Percentiles rank a stretch among this genome's conserved stretches.
Conservation (phyloP, 169 alveolate species). For the Cryptosporidium canis region DNA sequence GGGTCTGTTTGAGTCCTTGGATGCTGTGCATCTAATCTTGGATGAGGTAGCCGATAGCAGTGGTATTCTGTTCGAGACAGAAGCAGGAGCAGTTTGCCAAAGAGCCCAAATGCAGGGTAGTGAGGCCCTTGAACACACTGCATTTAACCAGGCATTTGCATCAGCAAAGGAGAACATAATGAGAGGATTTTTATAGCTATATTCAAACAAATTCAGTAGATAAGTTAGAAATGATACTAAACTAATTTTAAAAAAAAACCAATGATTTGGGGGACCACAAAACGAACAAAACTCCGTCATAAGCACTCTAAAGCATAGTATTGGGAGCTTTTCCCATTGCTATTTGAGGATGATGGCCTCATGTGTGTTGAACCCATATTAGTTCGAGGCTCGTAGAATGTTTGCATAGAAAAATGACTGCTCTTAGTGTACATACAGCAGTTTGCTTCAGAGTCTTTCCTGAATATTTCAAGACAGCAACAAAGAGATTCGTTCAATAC, state of each 20-base stretch:
- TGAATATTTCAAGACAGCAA: constrained; percentile 57
- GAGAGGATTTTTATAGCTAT: constrained; percentile 57
- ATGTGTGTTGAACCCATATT: constrained; percentile 12
- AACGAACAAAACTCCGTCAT: background rate
- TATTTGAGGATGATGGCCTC: constrained; percentile 66
- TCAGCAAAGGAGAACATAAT: constrained; percentile 65
- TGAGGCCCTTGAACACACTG: constrained; percentile 40
- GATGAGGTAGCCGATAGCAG: constrained; percentile 67
- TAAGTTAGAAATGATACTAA: background rate
- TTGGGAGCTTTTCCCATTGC: constrained; percentile 57
- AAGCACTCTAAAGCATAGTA: constrained; percentile 69
- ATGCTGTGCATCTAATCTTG: constrained; percentile 27
- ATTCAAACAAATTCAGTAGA: background rate
- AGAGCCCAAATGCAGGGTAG: constrained; percentile 69
- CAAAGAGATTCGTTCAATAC: constrained; percentile 52
- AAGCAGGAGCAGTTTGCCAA: constrained; percentile 50
- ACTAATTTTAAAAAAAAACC: background rate
- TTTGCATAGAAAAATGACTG: constrained; percentile 18
- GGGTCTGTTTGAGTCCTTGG: constrained; percentile 34
- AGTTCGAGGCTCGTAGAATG: constrained; percentile 54
- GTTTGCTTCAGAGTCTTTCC: constrained; percentile 60
- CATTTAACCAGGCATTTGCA: constrained; percentile 70
- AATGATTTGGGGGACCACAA: constrained; percentile 69
- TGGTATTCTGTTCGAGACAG: constrained; percentile 59
- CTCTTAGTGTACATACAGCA: constrained; percentile 57